A percentile compares a stretch with the other conserved stretches of the same genome.
Evolutionary conservation across 805 yeast species (phyloP).

Genomic region (Debaryomyces tyrocola): DNA sequence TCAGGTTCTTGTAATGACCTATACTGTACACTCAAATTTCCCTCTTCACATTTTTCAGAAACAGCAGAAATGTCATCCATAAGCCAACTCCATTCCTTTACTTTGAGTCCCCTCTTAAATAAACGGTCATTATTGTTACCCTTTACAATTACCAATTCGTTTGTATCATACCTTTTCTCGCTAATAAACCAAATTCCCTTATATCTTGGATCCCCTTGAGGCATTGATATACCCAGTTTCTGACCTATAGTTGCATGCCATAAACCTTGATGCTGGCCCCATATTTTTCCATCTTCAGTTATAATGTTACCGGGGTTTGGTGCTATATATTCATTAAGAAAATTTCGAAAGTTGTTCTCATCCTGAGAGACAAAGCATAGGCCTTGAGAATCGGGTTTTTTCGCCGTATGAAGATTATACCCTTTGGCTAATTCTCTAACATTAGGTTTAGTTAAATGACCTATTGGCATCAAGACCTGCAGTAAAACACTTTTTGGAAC

Average conservation of each 20-base stretch:
- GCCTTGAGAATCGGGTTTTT: constrained; percentile 93
- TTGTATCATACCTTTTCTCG: constrained; percentile 60
- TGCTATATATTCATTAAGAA: constrained; percentile 70
- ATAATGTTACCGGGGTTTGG: constrained; percentile 77
- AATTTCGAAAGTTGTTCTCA: constrained; percentile 63
- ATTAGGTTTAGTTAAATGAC: constrained; percentile 72
- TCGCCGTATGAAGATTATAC: constrained; percentile 56
- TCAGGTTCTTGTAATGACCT: constrained; percentile 71
- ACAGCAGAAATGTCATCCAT: constrained; percentile 5
- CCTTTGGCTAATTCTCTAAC: constrained; percentile 67
- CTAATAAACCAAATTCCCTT: constrained; percentile 87
- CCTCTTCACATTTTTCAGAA: constrained; percentile 4
- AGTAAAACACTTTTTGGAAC: constrained; percentile 47
- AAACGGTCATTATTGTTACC: constrained; percentile 64
- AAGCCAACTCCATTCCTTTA: constrained; percentile 54
- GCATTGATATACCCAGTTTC: constrained; percentile 74
- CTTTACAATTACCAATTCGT: constrained; percentile 76
- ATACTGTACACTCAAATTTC: constrained; percentile 54
- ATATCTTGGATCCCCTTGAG: constrained; percentile 78
- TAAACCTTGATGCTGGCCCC: constrained; percentile 83
- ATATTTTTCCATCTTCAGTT: constrained; percentile 69
- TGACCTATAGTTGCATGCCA: constrained; percentile 98
- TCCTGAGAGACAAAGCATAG: constrained; percentile 81
- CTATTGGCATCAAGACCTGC: constrained; percentile 73
- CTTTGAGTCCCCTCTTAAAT: constrained; percentile 42